These are phyloP conservation scores for Xerocomus spinulosus DNA, from an alignment of 768 basidiomycete species.

Conservation along the genomic window DNA sequence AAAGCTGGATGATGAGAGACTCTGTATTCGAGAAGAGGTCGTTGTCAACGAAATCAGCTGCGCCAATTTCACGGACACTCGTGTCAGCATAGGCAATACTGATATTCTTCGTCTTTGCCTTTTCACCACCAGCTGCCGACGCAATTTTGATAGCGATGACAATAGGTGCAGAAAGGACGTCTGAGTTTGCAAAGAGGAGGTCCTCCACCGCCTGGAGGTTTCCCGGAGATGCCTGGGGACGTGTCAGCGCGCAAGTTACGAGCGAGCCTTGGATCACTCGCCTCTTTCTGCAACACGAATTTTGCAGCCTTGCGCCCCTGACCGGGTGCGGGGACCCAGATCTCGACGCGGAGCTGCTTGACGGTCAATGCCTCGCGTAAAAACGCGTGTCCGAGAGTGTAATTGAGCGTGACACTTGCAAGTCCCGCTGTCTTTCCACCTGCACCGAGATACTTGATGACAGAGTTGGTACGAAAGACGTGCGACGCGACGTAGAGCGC, in stretches of 20 bases:
- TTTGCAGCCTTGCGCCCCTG: constrained; percentile 70
- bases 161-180: constrained; percentile 79
- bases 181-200: constrained; percentile 75
- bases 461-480: constrained; percentile 83
- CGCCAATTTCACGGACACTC: constrained; percentile 77
- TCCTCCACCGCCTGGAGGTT: constrained; percentile 75
- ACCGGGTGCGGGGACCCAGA: constrained; percentile 73
- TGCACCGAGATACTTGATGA: constrained; percentile 84
- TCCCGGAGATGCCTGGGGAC: constrained; percentile 65
- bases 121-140: constrained; percentile 44
- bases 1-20: constrained; percentile 94
- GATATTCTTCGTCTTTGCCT: constrained; percentile 65
- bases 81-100: constrained; percentile 93
- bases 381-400: constrained; percentile 72
- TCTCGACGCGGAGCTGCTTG: constrained; percentile 89
- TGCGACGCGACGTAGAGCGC: constrained; percentile 83
- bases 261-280: constrained; percentile 24
- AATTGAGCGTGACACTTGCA: constrained; percentile 73
- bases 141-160: constrained; percentile 85
- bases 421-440: constrained; percentile 57
- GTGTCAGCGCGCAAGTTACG: constrained; percentile 5
- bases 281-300: constrained; percentile 81
- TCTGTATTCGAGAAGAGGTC: constrained; percentile 95
- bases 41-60: constrained; percentile 89
- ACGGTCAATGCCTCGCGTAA: constrained; percentile 86